These are phyloP conservation scores for Daedaleopsis sinensis DNA, from an alignment of 768 basidiomycete species.

Conservation along the genomic window DNA sequence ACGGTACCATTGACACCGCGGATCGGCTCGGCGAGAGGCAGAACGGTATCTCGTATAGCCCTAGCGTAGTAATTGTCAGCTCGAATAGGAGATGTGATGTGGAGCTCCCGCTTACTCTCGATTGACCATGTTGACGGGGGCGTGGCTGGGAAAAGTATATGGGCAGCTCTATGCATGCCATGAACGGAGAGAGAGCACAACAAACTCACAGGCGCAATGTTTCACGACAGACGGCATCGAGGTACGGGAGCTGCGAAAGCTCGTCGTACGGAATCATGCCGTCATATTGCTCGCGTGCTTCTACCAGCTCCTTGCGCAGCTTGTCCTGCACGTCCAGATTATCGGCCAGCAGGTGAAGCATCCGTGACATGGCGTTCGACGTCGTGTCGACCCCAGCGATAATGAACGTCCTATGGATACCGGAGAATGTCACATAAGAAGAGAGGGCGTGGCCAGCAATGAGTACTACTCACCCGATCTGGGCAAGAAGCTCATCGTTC, in stretches of 20 bases:
- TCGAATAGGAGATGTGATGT: too few species aligned
- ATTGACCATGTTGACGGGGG: conserved; percentile 1
- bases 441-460: background rate
- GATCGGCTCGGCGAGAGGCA: conserved; percentile 36
- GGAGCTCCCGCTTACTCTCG: conserved; percentile 9
- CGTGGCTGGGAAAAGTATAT: conserved; percentile 1
- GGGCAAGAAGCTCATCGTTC: conserved; percentile 40
- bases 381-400: conserved; percentile 34
- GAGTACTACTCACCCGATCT: conserved; percentile 28
- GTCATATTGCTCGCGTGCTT: conserved; percentile 25
- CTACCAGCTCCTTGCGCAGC: conserved; percentile 28
- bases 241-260: conserved; percentile 49
- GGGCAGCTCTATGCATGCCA: background rate
- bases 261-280: conserved; percentile 34
- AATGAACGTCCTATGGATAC: conserved; percentile 22
- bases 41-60: conserved; percentile 24
- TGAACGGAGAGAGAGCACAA: conserved; percentile 27
- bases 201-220: conserved; percentile 51
- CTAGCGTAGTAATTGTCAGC: background rate
- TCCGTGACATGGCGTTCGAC: conserved; percentile 25
- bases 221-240: conserved; percentile 66
- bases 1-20: conserved; percentile 31
- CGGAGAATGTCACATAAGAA: background rate
- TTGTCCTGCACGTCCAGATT: conserved; percentile 40
- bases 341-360: conserved; percentile 28